Percentiles rank a stretch among this genome's conserved stretches.
Conservation (phyloP, 2,329 filamentous ascomycete species). For the Camptophora hylomeconis region DNA sequence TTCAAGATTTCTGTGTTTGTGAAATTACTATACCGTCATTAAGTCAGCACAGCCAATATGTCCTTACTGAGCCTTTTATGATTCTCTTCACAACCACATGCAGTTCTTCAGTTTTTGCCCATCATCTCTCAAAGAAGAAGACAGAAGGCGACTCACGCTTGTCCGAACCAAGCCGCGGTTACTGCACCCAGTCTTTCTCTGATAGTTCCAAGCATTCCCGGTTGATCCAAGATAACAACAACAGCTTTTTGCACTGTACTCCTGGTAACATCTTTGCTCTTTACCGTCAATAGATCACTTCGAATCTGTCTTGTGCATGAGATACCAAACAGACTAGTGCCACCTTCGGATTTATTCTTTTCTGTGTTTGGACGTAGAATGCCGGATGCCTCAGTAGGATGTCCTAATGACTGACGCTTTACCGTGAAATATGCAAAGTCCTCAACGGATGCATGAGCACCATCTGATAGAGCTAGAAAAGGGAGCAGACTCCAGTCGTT, state of each 20-base stretch:
- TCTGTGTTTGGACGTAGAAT: too few species aligned
- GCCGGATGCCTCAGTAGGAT: conserved; percentile 22
- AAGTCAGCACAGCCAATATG: too few species aligned
- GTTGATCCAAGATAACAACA: conserved; percentile 84
- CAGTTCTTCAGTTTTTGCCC: too few species aligned
- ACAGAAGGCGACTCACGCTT: conserved; percentile 41
- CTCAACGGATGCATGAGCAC: conserved; percentile 85
- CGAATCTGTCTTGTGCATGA: conserved; percentile 89
- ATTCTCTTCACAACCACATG: conserved; percentile 5
- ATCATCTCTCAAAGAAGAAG: conserved; percentile 2
- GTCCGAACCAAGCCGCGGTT: conserved; percentile 90
- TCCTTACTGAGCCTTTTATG: conserved; percentile 2
- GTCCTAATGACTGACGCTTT: conserved; percentile 24
- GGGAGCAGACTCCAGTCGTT: conserved; percentile 87
- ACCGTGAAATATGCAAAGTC: conserved; percentile 98
- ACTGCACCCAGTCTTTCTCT: conserved; percentile 82
- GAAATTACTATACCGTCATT: conserved; percentile 50
- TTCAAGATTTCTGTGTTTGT: conserved; percentile 78
- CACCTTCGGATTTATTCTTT: conserved; percentile 26
- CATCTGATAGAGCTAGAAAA: conserved; percentile 94
- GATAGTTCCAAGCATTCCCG: conserved; percentile 79
- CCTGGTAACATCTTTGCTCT: conserved; percentile 81
- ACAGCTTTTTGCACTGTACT: conserved; percentile 97
- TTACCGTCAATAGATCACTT: conserved; percentile 59
- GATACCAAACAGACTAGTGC: conserved; percentile 86